phyloP scores from a whole-genome alignment of 202 grass and related monocot genomes.

The Dendrocalamus latiflorus region DNA sequence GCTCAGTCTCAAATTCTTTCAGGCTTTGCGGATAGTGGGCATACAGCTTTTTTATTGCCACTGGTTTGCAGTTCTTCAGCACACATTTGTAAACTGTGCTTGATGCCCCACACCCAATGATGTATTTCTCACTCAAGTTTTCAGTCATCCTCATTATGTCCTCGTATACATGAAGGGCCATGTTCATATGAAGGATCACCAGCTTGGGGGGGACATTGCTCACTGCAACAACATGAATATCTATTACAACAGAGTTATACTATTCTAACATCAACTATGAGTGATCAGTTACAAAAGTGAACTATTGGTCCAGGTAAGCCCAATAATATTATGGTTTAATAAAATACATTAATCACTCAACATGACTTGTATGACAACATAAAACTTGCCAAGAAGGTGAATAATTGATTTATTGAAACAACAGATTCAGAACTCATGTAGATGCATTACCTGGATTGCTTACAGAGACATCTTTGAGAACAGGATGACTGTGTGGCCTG shows the following conservation, averaged over 20 bases:
- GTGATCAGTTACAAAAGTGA: background rate
- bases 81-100: conserved; percentile 98
- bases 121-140: conserved; percentile 95
- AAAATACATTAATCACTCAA: background rate
- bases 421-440: background rate
- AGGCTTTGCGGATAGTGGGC: conserved; percentile 67
- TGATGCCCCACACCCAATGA: conserved; percentile 96
- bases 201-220: conserved; percentile 72
- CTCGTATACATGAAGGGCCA: conserved; percentile 93
- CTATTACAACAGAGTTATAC: conserved; percentile 10
- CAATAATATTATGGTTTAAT: background rate
- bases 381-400: background rate
- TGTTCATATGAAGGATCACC: conserved; percentile 99
- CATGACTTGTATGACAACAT: background rate
- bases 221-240: conserved; percentile 41
- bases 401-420: background rate
- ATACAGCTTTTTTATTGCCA: conserved; percentile 90
- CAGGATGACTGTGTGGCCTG: conserved; percentile 56
- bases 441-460: conserved; percentile 78
- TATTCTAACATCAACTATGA: conserved; percentile 6
- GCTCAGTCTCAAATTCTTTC: conserved; percentile 94
- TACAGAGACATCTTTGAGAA: conserved; percentile 64
- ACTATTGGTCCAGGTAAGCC: background rate
- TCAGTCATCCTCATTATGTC: conserved; percentile 99
- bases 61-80: conserved; percentile 89